Base-by-base conservation (phyloP, 1,139 yeast species). In the Zygoascus sp. region DNA sequence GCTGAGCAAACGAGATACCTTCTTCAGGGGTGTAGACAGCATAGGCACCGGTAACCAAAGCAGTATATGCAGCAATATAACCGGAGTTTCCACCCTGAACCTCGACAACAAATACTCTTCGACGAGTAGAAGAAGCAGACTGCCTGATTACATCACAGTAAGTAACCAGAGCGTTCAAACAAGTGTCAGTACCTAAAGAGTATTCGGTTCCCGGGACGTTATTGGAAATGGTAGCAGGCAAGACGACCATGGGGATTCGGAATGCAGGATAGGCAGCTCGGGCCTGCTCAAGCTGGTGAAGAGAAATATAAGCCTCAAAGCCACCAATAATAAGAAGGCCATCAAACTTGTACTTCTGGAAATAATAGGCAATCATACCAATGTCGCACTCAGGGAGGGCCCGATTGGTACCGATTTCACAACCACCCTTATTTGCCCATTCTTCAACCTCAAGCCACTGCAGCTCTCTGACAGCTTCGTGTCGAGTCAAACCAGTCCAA, bases 1-100 rank as follows among this genome's bases (percentile, higher is more conserved):
- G 70, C 58, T 82, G 84, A 44, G 75, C 74, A 58, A 92, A 74
- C 35, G 81, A 71, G 50, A 90, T 83, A 46, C 88, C 86, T 55
- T 83, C 81, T 65, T 92, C 98, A 11, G 98, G 98, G 16, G 89
- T 87, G 65, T 90, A 92, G 6, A 92, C 86, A 7, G 95, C 95
- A 56, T 85, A 81, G 1, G 97, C 95, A 51, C 98, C 98, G 41
- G 92, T 84, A 44, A 88, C 85, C 53, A 92, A 74, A n/a, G 94
- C 90, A 32, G 90, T 83, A 63, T 77, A 80, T 1, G 96, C 81
- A 10, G 97, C 96, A 59, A 92, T 81, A 66, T 80, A 92, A 27
- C 98, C 98, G 7, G 95, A 83, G 68, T 88, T 84, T 48, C 97
- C 98, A 58, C 98, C 98, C 73, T 92, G 97, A 30, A 87, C 95